Percentiles rank a stretch among this genome's conserved stretches.
These are phyloP conservation scores for Eutrema heterophyllum DNA, from an alignment of 345 rosid species.

Conservation along the genomic window DNA sequence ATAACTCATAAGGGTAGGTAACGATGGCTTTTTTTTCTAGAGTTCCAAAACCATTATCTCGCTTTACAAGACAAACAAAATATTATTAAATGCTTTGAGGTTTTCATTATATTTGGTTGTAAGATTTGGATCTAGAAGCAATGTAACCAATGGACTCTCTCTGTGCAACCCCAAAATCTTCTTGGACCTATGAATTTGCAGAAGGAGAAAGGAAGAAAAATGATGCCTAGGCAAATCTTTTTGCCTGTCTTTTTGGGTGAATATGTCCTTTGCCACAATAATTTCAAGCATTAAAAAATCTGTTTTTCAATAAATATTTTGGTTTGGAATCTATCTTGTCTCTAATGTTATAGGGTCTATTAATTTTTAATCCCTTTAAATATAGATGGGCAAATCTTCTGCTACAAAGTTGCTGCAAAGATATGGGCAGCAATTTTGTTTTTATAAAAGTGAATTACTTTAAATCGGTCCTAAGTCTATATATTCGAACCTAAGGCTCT, in stretches of 20 bases:
- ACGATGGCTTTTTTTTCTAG: not conserved
- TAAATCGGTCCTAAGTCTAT: slow-evolving; percentile 27
- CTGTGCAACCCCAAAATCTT: slow-evolving; percentile 7
- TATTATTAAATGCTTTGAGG: not conserved
- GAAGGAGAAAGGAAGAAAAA: slow-evolving; percentile 21
- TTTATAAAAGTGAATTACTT: slow-evolving; percentile 21
- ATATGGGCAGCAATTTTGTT: slow-evolving; percentile 26
- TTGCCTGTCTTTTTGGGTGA: slow-evolving; percentile 29
- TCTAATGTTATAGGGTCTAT: slow-evolving; percentile 28
- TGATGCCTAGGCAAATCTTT: slow-evolving; percentile 30
- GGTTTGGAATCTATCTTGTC: slow-evolving; percentile 11
- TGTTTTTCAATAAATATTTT: not conserved
- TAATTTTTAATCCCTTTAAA: slow-evolving; percentile 3
- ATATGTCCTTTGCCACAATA: slow-evolving; percentile 15
- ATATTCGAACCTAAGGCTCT: slow-evolving; percentile 10
- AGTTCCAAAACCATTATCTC: not conserved
- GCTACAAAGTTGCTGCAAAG: slow-evolving; percentile 32
- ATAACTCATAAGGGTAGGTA: not conserved
- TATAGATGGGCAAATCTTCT: slow-evolving; percentile 11
- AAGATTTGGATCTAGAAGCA: slow-evolving; percentile 20
- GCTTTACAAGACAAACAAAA: not conserved
- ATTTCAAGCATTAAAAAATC: slow-evolving; percentile 18
- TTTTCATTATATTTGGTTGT: not conserved
- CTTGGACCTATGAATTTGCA: slow-evolving; percentile 13
- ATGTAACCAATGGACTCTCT: slow-evolving; percentile 9